Evolutionary conservation across 192 early-diverging fungal genomes (phyloP).

Genomic region (Martensiomyces pterosporus): DNA sequence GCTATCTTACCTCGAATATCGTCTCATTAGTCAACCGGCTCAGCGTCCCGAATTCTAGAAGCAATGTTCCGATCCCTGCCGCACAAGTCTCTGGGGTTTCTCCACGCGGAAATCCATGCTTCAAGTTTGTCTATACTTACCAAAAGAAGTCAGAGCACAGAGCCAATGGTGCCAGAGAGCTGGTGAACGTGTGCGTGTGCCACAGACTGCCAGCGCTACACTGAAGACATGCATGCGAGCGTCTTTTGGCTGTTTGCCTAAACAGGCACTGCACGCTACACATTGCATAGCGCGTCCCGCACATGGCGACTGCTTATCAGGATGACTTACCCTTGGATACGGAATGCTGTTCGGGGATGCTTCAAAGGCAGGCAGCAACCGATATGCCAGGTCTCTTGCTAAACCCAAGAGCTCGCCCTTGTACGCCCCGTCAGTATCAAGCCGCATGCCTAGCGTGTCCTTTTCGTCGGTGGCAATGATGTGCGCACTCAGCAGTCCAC

Average conservation of each 20-base stretch:
- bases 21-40: constrained; percentile 78
- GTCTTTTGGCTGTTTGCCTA: too few species aligned
- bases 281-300: too few species aligned
- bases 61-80: constrained; percentile 85
- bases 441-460: constrained; percentile 55
- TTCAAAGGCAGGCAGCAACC: constrained; percentile 86
- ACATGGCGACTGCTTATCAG: too few species aligned
- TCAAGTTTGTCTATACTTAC: constrained; percentile 65
- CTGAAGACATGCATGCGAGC: too few species aligned
- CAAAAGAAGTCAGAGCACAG: too few species aligned
- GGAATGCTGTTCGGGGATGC: constrained; percentile 77
- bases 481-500: constrained; percentile 86
- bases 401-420: constrained; percentile 72
- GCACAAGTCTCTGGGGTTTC: constrained; percentile 76
- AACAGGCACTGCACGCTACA: too few species aligned
- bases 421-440: constrained; percentile 53
- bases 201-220: too few species aligned
- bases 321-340: constrained; percentile 59
- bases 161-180: too few species aligned
- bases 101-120: constrained; percentile 59
- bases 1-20: constrained; percentile 64
- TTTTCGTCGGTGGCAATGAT: constrained; percentile 68
- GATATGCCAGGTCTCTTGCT: constrained; percentile 75
- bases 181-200: too few species aligned
- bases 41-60: constrained; percentile 90